Evolutionary conservation across 768 basidiomycete genomes (phyloP), one percentile per base, ranked within the genome.

Genomic region (Boletales sp.): DNA sequence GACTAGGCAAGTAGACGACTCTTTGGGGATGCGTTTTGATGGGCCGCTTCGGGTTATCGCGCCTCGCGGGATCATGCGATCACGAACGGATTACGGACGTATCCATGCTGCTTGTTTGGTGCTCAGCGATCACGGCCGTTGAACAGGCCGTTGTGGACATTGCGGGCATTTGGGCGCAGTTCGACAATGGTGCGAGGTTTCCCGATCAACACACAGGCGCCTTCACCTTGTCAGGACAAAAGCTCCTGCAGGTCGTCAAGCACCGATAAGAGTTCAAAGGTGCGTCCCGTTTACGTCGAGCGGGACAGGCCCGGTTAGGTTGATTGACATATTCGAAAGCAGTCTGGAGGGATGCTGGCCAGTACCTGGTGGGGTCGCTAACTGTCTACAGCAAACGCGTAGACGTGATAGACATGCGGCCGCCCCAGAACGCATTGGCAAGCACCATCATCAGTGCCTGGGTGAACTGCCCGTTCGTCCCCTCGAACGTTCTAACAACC

Each of bases 401-500:
- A 37, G 38, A 31, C 47, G 21, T 21, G 21, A 21, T 25, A 11
- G 45, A 57, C 62, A 63, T 64, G 62, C 41, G 62, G 62, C 50
- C 3, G 55, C 62, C 62, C 62, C 46, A 65, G 53, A 65, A 56
- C 41, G 33, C 51, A 41, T 21, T 21, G 21, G 21, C 21, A 21
- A 37, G 15, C 51, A 47, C 35, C 30, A 32, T 47, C 34, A 44
- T 44, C 21, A 21, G 21, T 21, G 21, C 21, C 21, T 21, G 21
- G 21, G 21, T 21, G 21, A 21, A 21, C 30, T 25, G 51, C 45
- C 54, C 49, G 44, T 46, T 38, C 13, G 19, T 53, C 38, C 62
- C 62, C 57, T 48, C 41, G 62, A 63, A 60, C 63, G 63, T 65
- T 64, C 21, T 46, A 49, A 40, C 36, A 55, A 46, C 40, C 40